Percentiles rank a stretch among this genome's conserved stretches.
phyloP scores from a whole-genome alignment of 371 early-diverging fungal genomes.

The Mortierella sp. region DNA sequence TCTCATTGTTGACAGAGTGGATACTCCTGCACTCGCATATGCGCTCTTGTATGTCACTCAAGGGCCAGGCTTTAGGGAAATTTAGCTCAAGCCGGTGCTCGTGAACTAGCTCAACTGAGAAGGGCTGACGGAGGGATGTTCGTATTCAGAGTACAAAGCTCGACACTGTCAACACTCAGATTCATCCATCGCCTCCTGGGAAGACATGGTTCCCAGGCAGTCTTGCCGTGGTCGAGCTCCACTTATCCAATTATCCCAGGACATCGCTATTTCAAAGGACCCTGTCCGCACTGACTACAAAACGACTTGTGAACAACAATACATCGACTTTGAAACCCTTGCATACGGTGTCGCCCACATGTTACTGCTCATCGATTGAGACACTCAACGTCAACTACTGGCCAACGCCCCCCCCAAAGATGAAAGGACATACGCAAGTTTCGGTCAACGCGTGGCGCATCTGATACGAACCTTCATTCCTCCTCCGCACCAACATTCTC shows the following conservation, averaged over 20 bases:
- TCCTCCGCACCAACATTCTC: too few relatives aligned
- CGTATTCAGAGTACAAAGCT: slow-evolving; percentile 61
- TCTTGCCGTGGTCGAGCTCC: slow-evolving; percentile 66
- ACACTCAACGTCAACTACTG: slow-evolving; percentile 37
- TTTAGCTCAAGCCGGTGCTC: slow-evolving; percentile 15
- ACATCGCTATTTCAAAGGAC: slow-evolving; percentile 61
- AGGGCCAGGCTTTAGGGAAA: slow-evolving; percentile 37
- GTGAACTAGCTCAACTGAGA: slow-evolving; percentile 44
- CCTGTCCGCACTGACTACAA: slow-evolving; percentile 59
- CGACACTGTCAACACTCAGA: slow-evolving; percentile 60
- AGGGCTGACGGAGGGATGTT: slow-evolving; percentile 63
- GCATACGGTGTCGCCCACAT: slow-evolving; percentile 69
- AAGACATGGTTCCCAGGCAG: slow-evolving; percentile 68
- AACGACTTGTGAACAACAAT: slow-evolving; percentile 39
- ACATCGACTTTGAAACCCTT: slow-evolving; percentile 73
- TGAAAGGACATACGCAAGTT: slow-evolving; percentile 18
- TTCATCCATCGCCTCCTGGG: slow-evolving; percentile 59
- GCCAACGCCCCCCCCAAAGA: slow-evolving; percentile 25
- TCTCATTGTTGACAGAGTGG: slow-evolving; percentile 63
- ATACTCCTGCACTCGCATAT: slow-evolving; percentile 52
- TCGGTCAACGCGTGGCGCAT: slow-evolving; percentile 60
- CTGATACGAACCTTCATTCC: slow-evolving; percentile 65
- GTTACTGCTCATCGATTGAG: slow-evolving; percentile 59
- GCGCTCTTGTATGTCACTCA: slow-evolving; percentile 47
- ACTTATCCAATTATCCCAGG: slow-evolving; percentile 62